Conservation (phyloP, 371 early-diverging fungal species). For the Mortierella sp. region DNA sequence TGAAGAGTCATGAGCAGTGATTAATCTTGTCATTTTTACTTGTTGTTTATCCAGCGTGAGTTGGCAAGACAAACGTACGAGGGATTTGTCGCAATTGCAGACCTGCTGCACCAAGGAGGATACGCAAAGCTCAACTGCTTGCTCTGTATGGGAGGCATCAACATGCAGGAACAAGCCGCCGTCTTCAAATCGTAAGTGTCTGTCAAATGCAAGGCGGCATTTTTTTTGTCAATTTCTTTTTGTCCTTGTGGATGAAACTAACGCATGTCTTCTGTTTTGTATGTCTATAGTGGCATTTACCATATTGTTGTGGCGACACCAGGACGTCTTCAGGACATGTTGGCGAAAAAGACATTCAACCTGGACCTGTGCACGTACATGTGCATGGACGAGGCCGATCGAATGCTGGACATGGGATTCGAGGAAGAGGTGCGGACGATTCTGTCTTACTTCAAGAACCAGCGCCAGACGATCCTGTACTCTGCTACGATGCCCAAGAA, state of each 20-base stretch:
- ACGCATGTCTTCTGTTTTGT: not conserved
- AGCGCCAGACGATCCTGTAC: conserved; percentile 94
- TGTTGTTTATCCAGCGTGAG: conserved; percentile 71
- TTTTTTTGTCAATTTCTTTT: not conserved
- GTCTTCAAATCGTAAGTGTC: conserved; percentile 68
- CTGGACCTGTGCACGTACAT: conserved; percentile 86
- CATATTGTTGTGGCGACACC: conserved; percentile 96
- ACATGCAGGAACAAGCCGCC: conserved; percentile 87
- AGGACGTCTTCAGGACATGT: conserved; percentile 91
- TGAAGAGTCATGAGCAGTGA: not conserved
- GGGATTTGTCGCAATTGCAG: conserved; percentile 75
- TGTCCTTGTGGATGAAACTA: not conserved
- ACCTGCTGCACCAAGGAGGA: conserved; percentile 72
- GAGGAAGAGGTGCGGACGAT: conserved; percentile 95
- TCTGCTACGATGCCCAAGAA: conserved; percentile 99
- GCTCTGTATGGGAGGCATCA: conserved; percentile 96
- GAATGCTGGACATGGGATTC: conserved; percentile 99
- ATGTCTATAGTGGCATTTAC: conserved; percentile 62
- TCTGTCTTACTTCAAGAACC: conserved; percentile 89
- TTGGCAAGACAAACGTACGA: conserved; percentile 91
- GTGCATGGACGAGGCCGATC: conserved; percentile 99
- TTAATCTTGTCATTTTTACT: conserved; percentile 14
- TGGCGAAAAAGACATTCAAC: conserved; percentile 86
- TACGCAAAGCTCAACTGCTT: conserved; percentile 82
- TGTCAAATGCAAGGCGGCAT: not conserved